Base-by-base conservation (phyloP, 768 basidiomycete genomes). In the Suillus variegatus region DNA sequence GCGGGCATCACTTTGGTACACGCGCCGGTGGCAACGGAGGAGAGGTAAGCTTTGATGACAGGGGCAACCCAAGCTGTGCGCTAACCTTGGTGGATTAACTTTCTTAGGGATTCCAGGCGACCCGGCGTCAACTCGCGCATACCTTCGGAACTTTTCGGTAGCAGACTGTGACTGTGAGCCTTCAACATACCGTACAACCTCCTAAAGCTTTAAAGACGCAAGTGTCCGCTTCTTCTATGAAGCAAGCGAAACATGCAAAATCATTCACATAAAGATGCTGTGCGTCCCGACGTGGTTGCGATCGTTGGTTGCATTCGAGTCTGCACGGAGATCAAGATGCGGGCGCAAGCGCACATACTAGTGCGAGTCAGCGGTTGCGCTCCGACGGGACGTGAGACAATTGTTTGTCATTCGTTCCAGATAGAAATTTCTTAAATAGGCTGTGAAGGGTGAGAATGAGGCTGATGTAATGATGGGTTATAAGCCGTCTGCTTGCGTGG, bases 391-490 rank as follows among this genome's bases (percentile, higher is more conserved):
- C 9, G n/a, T 49, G 46, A 47, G 20, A n/a, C 20, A 51, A 51
- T 25, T 13, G 12, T 20, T 13, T 62, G 62, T 51, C 46, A 54
- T 54, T 74, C 65, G 35, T 32, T 18, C 51, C 52, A 25, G 36
- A 8, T 58, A 41, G 64, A 60, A 54, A n/a, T 67, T 10, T 22
- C 61, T 38, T 8, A 40, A 55, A 52, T 44, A 56, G 70, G 75
- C 75, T 61, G 76, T 69, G 68, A 61, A 60, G 13, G 62, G 73
- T 77, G 76, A 67, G 76, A 76, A 65, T 8, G 28, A 12, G 16
- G 72, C 72, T 78, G 75, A 76, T 76, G 67, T 76, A 74, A 78
- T 63, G 52, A 66, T 75, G 68, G 36, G 69, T 70, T 78, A 76
- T 76, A 78, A 78, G 74, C 73, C 61, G 44, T 41, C 3, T 62